Percentiles rank a stretch among this genome's conserved stretches.
These are phyloP conservation scores for Crithidia sp. DNA, from an alignment of 208 protist species.

Conservation along the genomic window DNA sequence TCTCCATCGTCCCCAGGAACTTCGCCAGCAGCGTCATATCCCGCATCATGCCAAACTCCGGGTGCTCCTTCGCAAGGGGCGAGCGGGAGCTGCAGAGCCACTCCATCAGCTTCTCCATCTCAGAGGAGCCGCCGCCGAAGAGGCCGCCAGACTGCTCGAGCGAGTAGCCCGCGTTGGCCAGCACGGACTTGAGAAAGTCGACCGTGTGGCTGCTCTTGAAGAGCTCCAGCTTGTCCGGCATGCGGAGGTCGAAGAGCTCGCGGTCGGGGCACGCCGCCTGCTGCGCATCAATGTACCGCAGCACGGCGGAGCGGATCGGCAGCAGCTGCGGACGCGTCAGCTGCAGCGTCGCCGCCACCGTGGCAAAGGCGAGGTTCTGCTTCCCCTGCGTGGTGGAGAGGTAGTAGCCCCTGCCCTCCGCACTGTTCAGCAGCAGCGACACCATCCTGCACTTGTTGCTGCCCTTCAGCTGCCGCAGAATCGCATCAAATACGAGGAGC, in stretches of 20 bases:
- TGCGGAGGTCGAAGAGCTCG: slow-evolving; percentile 75
- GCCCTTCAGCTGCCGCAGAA: slow-evolving; percentile 38
- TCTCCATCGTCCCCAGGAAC: slow-evolving; percentile 86
- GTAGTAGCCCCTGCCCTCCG: slow-evolving; percentile 55
- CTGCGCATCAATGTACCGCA: slow-evolving; percentile 67
- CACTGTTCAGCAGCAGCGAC: slow-evolving; percentile 42
- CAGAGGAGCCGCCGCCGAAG: slow-evolving; percentile 29
- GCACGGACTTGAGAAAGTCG: slow-evolving; percentile 57
- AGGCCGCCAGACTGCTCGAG: slow-evolving; percentile 54
- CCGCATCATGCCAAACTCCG: slow-evolving; percentile 60
- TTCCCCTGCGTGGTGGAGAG: slow-evolving; percentile 68
- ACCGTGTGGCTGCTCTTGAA: slow-evolving; percentile 68
- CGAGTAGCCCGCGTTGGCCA: slow-evolving; percentile 62
- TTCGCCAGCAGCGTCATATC: slow-evolving; percentile 81
- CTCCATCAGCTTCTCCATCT: slow-evolving; percentile 85
- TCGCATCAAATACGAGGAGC: slow-evolving; percentile 77
- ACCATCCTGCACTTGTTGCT: slow-evolving; percentile 39
- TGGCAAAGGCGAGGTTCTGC: slow-evolving; percentile 46
- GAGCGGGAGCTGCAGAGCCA: slow-evolving; percentile 66
- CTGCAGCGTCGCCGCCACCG: slow-evolving; percentile 57
- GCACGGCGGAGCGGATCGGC: slow-evolving; percentile 46
- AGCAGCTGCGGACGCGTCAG: slow-evolving; percentile 60
- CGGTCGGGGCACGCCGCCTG: slow-evolving; percentile 13
- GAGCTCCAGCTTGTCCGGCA: slow-evolving; percentile 83
- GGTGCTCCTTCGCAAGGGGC: slow-evolving; percentile 63